phyloP scores from a whole-genome alignment of 805 yeast genomes.

The Schwanniomyces occidentalis region DNA sequence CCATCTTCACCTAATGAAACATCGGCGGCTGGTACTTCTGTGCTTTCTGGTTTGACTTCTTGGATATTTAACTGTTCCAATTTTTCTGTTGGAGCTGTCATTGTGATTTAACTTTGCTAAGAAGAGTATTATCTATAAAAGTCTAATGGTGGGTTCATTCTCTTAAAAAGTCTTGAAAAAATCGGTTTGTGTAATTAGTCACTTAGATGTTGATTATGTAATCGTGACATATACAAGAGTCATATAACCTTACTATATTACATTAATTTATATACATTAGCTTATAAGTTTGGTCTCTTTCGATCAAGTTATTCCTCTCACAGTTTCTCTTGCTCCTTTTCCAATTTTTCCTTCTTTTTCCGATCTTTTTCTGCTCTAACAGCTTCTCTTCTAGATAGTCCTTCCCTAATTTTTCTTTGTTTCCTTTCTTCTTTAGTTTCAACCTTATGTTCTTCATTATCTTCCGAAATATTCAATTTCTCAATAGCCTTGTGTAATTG shows the following conservation, averaged over 20 bases:
- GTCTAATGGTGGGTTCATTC: no score
- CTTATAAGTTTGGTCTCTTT: neutral
- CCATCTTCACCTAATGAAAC: conserved; percentile 67
- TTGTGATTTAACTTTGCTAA: no score
- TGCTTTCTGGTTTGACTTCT: conserved; percentile 10
- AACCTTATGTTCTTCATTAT: neutral
- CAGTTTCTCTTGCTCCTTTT: conserved; percentile 2
- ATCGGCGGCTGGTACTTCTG: conserved; percentile 20
- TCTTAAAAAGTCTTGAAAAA: no score
- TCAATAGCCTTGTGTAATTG: conserved; percentile 47
- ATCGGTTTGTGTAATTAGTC: no score
- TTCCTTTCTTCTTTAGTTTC: conserved; percentile 57
- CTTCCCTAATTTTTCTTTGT: conserved; percentile 54
- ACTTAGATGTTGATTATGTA: no score
- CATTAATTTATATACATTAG: no score
- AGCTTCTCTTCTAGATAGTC: conserved; percentile 37
- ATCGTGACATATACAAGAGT: no score
- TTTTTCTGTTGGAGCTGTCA: conserved; percentile 29
- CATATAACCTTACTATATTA: no score
- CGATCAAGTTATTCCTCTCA: neutral
- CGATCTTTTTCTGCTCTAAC: conserved; percentile 29
- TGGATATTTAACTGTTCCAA: conserved; percentile 22
- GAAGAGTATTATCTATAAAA: no score
- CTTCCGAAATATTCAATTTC: neutral
- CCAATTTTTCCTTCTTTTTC: conserved; percentile 11